phyloP scores from a whole-genome alignment of 2,329 filamentous ascomycete genomes.

The Botrytis paeoniae region DNA sequence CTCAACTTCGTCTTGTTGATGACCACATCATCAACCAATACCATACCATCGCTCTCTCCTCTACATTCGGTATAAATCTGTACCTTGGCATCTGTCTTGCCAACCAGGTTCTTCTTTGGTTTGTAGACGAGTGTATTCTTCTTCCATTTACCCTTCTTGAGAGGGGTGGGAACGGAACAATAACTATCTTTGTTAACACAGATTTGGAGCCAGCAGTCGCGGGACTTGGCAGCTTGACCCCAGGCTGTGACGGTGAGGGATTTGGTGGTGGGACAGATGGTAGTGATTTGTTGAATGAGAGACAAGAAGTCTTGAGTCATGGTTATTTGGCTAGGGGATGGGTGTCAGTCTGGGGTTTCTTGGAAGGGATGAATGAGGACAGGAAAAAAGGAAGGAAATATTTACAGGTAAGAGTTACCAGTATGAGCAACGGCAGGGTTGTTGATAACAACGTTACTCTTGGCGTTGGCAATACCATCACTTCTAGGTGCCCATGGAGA shows the following conservation, averaged over 20 bases:
- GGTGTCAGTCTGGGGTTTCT: not conserved
- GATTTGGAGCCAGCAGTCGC: conserved; percentile 16
- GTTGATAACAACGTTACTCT: conserved; percentile 12
- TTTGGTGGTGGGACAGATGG: conserved; percentile 7
- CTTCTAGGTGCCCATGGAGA: conserved; percentile 11
- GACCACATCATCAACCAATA: conserved; percentile 9
- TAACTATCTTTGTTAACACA: conserved; percentile 15
- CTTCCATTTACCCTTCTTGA: conserved; percentile 20
- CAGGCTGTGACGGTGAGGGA: not conserved
- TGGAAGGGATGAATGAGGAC: not conserved
- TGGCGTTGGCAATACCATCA: not conserved
- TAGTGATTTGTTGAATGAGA: conserved; percentile 10
- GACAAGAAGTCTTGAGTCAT: conserved; percentile 10
- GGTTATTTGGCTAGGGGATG: conserved; percentile 7
- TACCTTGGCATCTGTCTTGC: not conserved
- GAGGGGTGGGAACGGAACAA: not conserved
- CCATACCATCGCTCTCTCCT: conserved; percentile 7
- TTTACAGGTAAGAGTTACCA: conserved; percentile 13
- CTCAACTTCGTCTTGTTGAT: not conserved
- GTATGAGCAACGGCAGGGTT: conserved; percentile 4
- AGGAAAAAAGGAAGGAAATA: not conserved
- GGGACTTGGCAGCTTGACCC: conserved; percentile 9
- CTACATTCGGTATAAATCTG: conserved; percentile 14
- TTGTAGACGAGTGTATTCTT: conserved; percentile 12
- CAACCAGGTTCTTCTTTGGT: not conserved